These are phyloP conservation scores for Amanita muscaria DNA, from an alignment of 768 basidiomycete species.

Conservation along the genomic window DNA sequence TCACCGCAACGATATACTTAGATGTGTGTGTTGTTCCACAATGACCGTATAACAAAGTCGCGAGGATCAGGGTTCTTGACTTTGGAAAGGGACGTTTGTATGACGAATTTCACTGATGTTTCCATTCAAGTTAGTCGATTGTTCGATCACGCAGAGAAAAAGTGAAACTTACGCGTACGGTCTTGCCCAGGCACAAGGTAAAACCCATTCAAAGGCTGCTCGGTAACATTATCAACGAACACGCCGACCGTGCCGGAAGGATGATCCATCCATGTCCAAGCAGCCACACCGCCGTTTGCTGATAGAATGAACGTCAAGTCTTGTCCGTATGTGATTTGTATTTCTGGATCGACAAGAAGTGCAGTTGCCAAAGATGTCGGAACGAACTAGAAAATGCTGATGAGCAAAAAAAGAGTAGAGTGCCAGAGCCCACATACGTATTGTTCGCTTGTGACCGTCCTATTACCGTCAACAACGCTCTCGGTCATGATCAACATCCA, in stretches of 20 bases:
- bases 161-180: conserved; percentile 33
- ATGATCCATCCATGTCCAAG: conserved; percentile 56
- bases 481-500: conserved; percentile 46
- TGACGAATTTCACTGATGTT: conserved; percentile 31
- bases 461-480: conserved; percentile 30
- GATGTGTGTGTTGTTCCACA: conserved; percentile 46
- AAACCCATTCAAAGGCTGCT: conserved; percentile 40
- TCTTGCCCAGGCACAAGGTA: conserved; percentile 46
- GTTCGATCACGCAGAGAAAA: too few species aligned
- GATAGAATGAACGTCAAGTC: conserved; percentile 43
- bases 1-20: too few species aligned
- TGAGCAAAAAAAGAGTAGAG: conserved; percentile 4
- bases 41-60: conserved; percentile 41
- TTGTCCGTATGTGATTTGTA: conserved; percentile 22
- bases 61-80: conserved; percentile 27
- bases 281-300: conserved; percentile 43
- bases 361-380: conserved; percentile 39
- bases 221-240: conserved; percentile 37
- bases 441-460: conserved; percentile 40
- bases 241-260: conserved; percentile 44
- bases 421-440: conserved; percentile 29
- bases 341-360: conserved; percentile 41
- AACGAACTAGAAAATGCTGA: conserved; percentile 32
- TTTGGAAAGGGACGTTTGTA: conserved; percentile 31
- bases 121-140: too few species aligned